Conservation (phyloP, 495 filamentous ascomycete species). For the Lichina pygmaea region DNA sequence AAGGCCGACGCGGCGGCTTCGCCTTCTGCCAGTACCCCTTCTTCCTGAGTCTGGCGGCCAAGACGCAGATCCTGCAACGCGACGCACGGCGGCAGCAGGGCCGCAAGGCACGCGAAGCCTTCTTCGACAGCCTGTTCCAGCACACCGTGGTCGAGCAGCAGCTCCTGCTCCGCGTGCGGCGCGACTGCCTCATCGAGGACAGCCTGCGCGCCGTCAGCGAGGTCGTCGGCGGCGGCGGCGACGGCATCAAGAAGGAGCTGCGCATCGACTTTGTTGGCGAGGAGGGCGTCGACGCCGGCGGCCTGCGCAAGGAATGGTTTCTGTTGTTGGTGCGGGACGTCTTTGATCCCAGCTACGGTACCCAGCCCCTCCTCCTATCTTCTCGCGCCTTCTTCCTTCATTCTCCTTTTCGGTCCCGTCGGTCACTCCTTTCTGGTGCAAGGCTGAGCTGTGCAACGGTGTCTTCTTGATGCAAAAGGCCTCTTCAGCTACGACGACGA, state of each 20-base stretch:
- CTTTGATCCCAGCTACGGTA: conserved; percentile 78
- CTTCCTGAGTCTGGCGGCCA: conserved; percentile 77
- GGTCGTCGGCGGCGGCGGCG: conserved; percentile 52
- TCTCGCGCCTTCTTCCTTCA: not conserved
- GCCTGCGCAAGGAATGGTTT: conserved; percentile 90
- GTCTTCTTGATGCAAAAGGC: conserved; percentile 17
- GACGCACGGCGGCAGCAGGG: conserved; percentile 86
- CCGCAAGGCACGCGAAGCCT: conserved; percentile 67
- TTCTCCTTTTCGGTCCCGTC: not conserved
- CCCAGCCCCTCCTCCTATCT: conserved; percentile 7
- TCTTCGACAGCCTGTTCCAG: conserved; percentile 65
- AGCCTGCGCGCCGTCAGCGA: conserved; percentile 71
- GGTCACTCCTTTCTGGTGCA: not conserved
- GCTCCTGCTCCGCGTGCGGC: conserved; percentile 48
- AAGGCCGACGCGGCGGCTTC: conserved; percentile 45
- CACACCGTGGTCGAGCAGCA: conserved; percentile 53
- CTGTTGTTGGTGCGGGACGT: conserved; percentile 72
- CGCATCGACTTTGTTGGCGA: conserved; percentile 72
- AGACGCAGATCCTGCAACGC: conserved; percentile 78
- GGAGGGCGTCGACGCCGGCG: conserved; percentile 80
- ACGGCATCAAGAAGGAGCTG: conserved; percentile 82
- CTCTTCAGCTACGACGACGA: conserved; percentile 92
- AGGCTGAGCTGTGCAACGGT: not conserved
- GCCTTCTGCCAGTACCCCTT: conserved; percentile 90
- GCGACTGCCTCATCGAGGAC: conserved; percentile 80